These are phyloP conservation scores for Penicillium occitanis DNA, from an alignment of 2,329 filamentous ascomycete genomes.

Conservation along the genomic window DNA sequence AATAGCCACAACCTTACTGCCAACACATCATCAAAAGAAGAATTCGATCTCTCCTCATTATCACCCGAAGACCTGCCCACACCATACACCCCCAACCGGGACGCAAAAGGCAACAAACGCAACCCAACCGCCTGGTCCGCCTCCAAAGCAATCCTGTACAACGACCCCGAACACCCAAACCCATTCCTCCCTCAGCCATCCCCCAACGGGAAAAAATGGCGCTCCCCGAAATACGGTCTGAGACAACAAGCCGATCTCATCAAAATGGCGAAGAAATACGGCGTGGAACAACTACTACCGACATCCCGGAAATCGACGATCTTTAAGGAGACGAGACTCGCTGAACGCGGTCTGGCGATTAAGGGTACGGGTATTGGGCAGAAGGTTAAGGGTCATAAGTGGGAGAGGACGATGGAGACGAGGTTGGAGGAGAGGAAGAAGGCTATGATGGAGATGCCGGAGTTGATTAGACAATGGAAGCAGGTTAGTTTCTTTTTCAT, in stretches of 20 bases:
- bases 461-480: conserved; percentile 90
- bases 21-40: conserved; percentile 13
- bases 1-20: conserved; percentile 22
- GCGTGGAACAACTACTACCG: conserved; percentile 78
- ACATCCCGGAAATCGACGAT: conserved; percentile 73
- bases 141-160: conserved; percentile 37
- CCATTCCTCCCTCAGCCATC: conserved; percentile 69
- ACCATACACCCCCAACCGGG: conserved; percentile 43
- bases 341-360: conserved; percentile 77
- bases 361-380: conserved; percentile 93
- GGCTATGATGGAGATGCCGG: conserved; percentile 93
- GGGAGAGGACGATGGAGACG: conserved; percentile 81
- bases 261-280: conserved; percentile 75
- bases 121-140: conserved; percentile 33
- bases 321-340: conserved; percentile 63
- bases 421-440: conserved; percentile 84
- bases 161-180: conserved; percentile 59
- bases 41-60: conserved; percentile 21
- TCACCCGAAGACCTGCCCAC: conserved; percentile 30
- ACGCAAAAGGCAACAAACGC: conserved; percentile 44
- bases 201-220: conserved; percentile 59
- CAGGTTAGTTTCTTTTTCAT: conserved; percentile 59
- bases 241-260: conserved; percentile 87
- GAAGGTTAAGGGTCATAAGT: conserved; percentile 89
- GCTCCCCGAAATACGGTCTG: conserved; percentile 77